Evolutionary conservation across 495 filamentous ascomycete genomes (phyloP), one percentile per base, ranked within the genome.

Genomic region (Copromyces sp.): DNA sequence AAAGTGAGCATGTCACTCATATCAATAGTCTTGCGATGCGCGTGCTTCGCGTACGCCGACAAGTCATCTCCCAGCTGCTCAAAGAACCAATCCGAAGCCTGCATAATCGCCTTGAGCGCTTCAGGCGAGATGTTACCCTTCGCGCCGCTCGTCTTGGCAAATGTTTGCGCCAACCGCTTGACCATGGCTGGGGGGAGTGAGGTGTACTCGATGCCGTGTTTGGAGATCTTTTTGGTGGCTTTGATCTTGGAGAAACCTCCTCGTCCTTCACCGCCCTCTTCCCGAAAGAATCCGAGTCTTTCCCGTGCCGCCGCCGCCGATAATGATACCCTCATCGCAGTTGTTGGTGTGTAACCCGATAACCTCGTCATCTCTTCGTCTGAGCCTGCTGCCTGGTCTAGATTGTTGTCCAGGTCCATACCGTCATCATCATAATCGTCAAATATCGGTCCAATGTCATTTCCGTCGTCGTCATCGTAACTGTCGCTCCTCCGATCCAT

Each of bases 41-140:
- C 93, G 80, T 97, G 94, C 68, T 90, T 85, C 9, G 94, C 91
- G 81, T 94, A 97, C 2, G 86, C 89, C 4, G 87, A 87, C 73
- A 97, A 83, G 77, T 96, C 93, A 35, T 92, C 92, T 71, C 91
- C 87, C 16, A 90, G 84, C 79, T 97, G 94, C 76, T 95, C 91
- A 77, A 97, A 96, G 81, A 93, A 97, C 89, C 91, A 94, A 41
- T 94, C 92, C 20, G 90, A 91, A 17, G 93, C 92, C 76, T 92
- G 89, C 78, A 90, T 88, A 44, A 97, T 90, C 35, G 89, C 89
- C 20, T 87, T 86, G 70, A 97, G 82, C 2, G 90, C 89, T 39
- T 94, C 91, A 44, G 90, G 89, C 73, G 84, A 88, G 69, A 97
- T 88, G 74, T 88, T 91, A 0, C 87, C 80, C 74, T 90, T 92